phyloP scores from a whole-genome alignment of 805 yeast species.

The Lipomyces japonicus region DNA sequence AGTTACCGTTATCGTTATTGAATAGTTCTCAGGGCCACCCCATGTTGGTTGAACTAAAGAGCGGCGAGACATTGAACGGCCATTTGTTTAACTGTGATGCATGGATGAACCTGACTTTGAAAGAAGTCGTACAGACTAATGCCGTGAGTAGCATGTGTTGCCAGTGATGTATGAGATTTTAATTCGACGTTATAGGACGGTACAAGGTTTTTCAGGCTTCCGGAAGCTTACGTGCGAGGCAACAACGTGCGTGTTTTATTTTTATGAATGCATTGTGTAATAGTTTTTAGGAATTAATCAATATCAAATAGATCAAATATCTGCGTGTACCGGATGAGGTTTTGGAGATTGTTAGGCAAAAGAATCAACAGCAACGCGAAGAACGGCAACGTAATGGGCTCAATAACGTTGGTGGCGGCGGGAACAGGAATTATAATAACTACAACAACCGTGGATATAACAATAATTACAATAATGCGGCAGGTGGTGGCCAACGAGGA shows the following conservation, averaged over 20 bases:
- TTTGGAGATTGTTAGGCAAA: conserved; percentile 41
- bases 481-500: background rate
- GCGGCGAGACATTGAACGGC: conserved; percentile 87
- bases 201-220: conserved; percentile 56
- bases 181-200: conserved; percentile 43
- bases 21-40: conserved; percentile 89
- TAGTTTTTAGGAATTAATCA: conserved; percentile 21
- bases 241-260: conserved; percentile 51
- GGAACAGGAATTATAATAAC: conserved; percentile 15
- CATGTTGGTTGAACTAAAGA: conserved; percentile 81
- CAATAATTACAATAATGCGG: background rate
- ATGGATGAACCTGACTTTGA: conserved; percentile 90
- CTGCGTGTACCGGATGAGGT: conserved; percentile 43
- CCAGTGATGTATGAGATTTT: conserved; percentile 12
- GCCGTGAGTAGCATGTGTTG: conserved; percentile 16
- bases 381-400: conserved; percentile 31
- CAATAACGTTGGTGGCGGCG: conserved; percentile 23
- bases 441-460: conserved; percentile 14
- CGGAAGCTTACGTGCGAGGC: conserved; percentile 80
- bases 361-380: conserved; percentile 38
- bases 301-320: conserved; percentile 39
- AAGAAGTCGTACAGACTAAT: conserved; percentile 66
- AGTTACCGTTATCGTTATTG: conserved; percentile 88
- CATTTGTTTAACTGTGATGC: conserved; percentile 80
- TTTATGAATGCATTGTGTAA: conserved; percentile 10